Evolutionary conservation across 2,329 filamentous ascomycete genomes (phyloP), one percentile per base, ranked within the genome.

Genomic region (Fusarium caatingaense): DNA sequence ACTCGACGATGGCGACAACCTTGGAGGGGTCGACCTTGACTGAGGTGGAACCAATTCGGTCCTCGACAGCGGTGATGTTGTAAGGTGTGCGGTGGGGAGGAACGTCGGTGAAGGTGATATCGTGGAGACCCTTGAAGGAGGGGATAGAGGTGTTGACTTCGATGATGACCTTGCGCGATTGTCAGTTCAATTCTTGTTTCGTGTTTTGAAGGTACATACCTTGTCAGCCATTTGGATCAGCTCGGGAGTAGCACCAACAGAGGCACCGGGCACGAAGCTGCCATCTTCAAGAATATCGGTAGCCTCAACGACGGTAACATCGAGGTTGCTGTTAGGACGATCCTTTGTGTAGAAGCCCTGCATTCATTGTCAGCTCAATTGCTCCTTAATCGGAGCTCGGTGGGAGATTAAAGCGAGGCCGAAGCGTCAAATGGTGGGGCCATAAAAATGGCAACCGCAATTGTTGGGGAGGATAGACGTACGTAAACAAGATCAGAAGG

Each of bases 221-320:
- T 97, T 97, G 79, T 97, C 93, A 54, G 93, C 93, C 88, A 97
- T 93, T 81, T 97, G 93, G 50, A 97, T 86, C 56, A 97, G 86
- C 80, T 97, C 93, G 7, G 93, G 93, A 5, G 91, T 92, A 15
- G 93, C 93, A 57, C 93, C 93, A 27, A 97, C 93, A 12, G 91
- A 93, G 34, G 93, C 93, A 72, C 94, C 93, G 7, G 92, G 93
- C 45, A 97, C 92, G 74, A 97, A 94, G 71, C 93, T 94, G 68
- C 93, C 94, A 77, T 97, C 92, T 76, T 94, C 92, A 42, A 93
- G 93, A 78, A 97, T 97, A 57, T 92, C 93, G 18, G 91, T 92
- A 4, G 93, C 93, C 82, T 96, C 93, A 18, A 97, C 91, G 46
- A 97, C 91, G 0, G 91, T 92, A 1, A 97, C 93, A 76, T 97